Base-by-base conservation (phyloP, 1,139 yeast species). In the Debaryomyces subglobosus region DNA sequence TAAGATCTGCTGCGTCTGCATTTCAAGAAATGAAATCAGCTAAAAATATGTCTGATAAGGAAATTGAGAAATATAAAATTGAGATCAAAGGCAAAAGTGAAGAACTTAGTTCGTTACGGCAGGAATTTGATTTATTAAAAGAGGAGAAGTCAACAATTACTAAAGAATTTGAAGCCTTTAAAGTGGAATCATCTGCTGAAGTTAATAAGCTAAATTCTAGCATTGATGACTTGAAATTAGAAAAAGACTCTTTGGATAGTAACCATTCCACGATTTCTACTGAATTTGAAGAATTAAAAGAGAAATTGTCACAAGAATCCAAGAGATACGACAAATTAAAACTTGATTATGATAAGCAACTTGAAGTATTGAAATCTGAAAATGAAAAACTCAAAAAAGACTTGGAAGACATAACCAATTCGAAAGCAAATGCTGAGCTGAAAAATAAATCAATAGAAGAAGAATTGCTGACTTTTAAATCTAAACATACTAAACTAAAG, bases 1-100 rank as follows among this genome's bases (percentile, higher is more conserved):
- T 79, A 41, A 64, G 79, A 43, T 62, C 79, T 5, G 82, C 82
- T 7, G 80, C 81, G 1, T 62, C 65, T 9, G 71, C 77, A 1
- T 69, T 74, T 46, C 80, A 72, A 56, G 76, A 67, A 10, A 49
- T 78, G 49, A 77, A 71, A 49, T 49, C 49, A 3, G 60, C 64
- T 3, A 65, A 68, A 48, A 9, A 49, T 2, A 53, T 52, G 2
- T 43, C 58, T 1, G 66, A 63, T 3, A 51, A 48, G 15, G 56
- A 60, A 20, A 34, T 51, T 10, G 50, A 32, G 12, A 41, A 44
- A 15, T 30, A 46, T 13, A 35, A 42, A 23, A 36, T 39, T 10
- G 51, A 50, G 29, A 20, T 43, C 10, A 41, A 40, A 5, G 20
- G 29, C 21, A 39, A 39, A 27, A 25, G 23, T 15, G 23, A 55